Evolutionary conservation across 805 yeast species (phyloP).

Genomic region (Clavispora asparagi): DNA sequence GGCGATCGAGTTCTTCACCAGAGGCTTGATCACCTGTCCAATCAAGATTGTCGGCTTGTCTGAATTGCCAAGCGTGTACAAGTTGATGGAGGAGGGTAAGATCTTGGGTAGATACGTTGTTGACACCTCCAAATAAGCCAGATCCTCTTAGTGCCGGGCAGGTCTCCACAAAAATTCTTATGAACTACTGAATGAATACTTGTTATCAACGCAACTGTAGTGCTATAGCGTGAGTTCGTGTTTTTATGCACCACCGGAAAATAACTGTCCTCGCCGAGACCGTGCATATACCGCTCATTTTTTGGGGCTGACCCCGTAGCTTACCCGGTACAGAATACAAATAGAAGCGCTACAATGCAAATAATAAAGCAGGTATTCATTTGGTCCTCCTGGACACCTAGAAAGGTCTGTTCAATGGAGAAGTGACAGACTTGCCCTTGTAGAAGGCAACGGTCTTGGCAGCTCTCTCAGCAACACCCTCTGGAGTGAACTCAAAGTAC

Average conservation of each 20-base stretch:
- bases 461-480: constrained; percentile 87
- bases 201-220: background rate
- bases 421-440: constrained; percentile 64
- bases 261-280: too few species aligned
- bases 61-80: constrained; percentile 61
- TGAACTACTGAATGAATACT: background rate
- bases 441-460: constrained; percentile 73
- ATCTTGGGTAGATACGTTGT: constrained; percentile 86
- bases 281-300: too few species aligned
- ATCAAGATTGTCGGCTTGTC: constrained; percentile 74
- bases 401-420: constrained; percentile 81
- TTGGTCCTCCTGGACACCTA: constrained; percentile 20
- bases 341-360: too few species aligned
- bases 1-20: constrained; percentile 67
- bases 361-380: background rate
- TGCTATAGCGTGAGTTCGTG: too few species aligned
- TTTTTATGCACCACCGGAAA: background rate
- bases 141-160: background rate
- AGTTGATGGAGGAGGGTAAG: constrained; percentile 77
- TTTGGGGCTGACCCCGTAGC: too few species aligned
- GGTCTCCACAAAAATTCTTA: background rate
- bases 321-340: too few species aligned
- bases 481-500: constrained; percentile 85
- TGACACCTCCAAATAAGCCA: constrained; percentile 46
- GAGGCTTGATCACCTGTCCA: constrained; percentile 70